Evolutionary conservation across 305 asterid genomes (phyloP).

Genomic region (Ajuga reptans): DNA sequence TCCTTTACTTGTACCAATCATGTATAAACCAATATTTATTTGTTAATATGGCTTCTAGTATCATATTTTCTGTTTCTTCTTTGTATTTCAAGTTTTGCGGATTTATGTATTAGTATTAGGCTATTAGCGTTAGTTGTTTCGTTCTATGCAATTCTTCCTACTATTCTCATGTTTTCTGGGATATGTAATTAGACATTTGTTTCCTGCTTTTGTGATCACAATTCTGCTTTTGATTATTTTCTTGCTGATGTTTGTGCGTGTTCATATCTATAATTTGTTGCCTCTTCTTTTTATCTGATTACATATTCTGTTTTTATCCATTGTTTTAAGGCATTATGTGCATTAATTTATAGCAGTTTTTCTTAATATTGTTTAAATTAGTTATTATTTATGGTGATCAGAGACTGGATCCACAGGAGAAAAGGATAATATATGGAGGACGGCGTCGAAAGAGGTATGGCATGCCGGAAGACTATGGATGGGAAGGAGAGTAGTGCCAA

Average conservation of each 20-base stretch:
- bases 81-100: neutral
- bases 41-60: neutral
- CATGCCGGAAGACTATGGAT: constrained; percentile 64
- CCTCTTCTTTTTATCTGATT: neutral
- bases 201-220: neutral
- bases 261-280: neutral
- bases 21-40: neutral
- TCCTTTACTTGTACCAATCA: neutral
- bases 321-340: neutral
- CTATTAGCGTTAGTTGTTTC: neutral
- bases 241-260: neutral
- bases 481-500: constrained; percentile 64
- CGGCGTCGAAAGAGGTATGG: constrained; percentile 65
- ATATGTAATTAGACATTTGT: neutral
- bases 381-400: constrained; percentile 24
- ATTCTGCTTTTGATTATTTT: neutral
- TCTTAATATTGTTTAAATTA: neutral
- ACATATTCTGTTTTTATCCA: neutral
- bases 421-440: constrained; percentile 58
- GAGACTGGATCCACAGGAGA: constrained; percentile 83
- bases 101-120: neutral
- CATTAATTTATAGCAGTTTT: neutral
- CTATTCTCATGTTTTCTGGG: neutral
- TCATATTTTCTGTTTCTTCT: neutral
- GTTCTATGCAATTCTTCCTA: neutral